Base-by-base conservation (phyloP, 495 filamentous ascomycete genomes). In the Trypethelium eluteriae region DNA sequence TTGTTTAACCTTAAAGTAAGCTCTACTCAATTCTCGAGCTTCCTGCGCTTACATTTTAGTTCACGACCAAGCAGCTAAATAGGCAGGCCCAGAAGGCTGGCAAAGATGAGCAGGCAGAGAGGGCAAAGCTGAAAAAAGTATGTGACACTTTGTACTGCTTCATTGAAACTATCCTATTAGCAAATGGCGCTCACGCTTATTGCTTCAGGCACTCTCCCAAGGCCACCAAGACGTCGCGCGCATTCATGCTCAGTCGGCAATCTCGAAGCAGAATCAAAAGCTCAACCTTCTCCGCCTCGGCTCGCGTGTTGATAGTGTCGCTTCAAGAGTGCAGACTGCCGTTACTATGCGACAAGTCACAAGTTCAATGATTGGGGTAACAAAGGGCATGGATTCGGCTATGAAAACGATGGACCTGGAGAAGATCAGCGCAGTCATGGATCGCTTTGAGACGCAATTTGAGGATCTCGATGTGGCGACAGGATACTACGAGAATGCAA, bases 401-500 rank as follows among this genome's bases (percentile, higher is more conserved):
- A 86, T 87, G 86, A 86, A 84, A 71, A 75, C 75, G 34, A 88
- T 89, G 82, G 88, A 91, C 72, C 81, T 89, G 49, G 89, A 91
- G 74, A 83, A 83, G 79, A 86, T 86, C 65, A 84, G 82, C 34
- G 80, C 80, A 39, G 69, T 76, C 62, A 91, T 93, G 81, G 90
- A 93, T 72, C 85, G 86, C 71, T 92, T 91, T 80, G 87, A 91
- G 75, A 81, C 83, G 56, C 89, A 93, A 76, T 92, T 91, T 78
- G 90, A 93, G 71, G 89, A 93, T 70, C 85, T 93, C 66, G 90
- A 91, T 74, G 89, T 93, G 70, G 85, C 83, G 71, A 91, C 88
- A 62, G 87, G 86, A 35, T 91, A 91, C 77, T 92, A 92, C 79
- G 88, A 92, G 76, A 91, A 90, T 73, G 89, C 89, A 50, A 92